Evolutionary conservation across 106 monocot genomes (phyloP).

Genomic region (Dendrobium catenatum): DNA sequence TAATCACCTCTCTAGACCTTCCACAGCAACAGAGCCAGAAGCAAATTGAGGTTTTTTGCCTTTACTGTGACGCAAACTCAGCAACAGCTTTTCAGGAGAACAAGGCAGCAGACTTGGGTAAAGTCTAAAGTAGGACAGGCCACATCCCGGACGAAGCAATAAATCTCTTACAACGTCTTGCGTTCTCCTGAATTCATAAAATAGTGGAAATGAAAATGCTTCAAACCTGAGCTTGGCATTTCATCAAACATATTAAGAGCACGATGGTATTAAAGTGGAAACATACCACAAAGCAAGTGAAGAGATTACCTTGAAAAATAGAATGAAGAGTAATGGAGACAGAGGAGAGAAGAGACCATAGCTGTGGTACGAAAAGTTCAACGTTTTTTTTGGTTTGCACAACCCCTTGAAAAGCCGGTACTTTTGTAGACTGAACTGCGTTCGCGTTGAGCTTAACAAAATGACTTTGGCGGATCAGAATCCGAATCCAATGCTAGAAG

Average conservation of each 20-base stretch:
- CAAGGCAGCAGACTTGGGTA: not conserved
- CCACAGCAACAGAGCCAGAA: not conserved
- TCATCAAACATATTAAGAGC: not conserved
- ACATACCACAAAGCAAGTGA: not conserved
- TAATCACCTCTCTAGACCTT: not conserved
- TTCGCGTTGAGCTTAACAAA: too few relatives aligned
- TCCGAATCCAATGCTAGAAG: too few relatives aligned
- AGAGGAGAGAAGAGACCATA: not conserved
- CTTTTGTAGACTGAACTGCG: too few relatives aligned
- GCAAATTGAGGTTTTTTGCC: not conserved
- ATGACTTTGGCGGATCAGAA: too few relatives aligned
- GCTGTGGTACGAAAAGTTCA: not conserved
- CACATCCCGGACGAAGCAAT: not conserved
- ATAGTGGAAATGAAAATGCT: not conserved
- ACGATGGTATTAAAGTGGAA: not conserved
- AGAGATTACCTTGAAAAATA: not conserved
- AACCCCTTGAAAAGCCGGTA: too few relatives aligned
- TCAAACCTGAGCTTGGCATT: conserved; percentile 3
- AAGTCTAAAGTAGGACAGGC: not conserved
- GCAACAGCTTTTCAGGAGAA: not conserved
- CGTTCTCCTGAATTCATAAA: not conserved
- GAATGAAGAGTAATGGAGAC: not conserved
- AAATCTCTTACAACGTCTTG: not conserved
- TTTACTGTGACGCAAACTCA: not conserved
- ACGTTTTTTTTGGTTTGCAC: not conserved